These are phyloP conservation scores for Fusarium keratoplasticum DNA, from an alignment of 2,329 filamentous ascomycete species.

Conservation along the genomic window DNA sequence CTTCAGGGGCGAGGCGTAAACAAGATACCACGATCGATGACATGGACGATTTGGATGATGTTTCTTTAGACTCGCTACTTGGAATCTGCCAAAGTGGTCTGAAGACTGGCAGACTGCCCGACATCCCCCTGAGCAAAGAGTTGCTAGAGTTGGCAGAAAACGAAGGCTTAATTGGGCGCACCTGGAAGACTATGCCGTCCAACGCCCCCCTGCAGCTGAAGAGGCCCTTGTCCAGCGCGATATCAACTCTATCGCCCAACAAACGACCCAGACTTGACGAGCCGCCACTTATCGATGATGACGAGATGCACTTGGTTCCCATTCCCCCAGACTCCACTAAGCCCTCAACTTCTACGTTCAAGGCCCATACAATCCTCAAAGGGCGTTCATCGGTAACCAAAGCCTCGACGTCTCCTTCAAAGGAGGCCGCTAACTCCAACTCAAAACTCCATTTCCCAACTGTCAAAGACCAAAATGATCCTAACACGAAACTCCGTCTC, in stretches of 20 bases:
- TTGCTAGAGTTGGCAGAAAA: conserved; percentile 56
- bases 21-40: not conserved
- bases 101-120: conserved; percentile 50
- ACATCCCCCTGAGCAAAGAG: conserved; percentile 51
- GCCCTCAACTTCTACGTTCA: conserved; percentile 1
- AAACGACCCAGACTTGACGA: conserved; percentile 13
- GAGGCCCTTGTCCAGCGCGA: conserved; percentile 8
- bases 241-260: not conserved
- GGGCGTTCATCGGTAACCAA: conserved; percentile 2
- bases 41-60: conserved; percentile 45
- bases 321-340: conserved; percentile 12
- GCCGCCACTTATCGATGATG: not conserved
- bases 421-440: conserved; percentile 46
- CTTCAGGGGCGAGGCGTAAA: not conserved
- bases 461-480: conserved; percentile 80
- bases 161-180: conserved; percentile 48
- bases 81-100: conserved; percentile 60
- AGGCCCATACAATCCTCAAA: conserved; percentile 5
- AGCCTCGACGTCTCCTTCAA: not conserved
- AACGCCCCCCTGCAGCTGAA: conserved; percentile 20
- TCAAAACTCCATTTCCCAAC: conserved; percentile 73
- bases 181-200: conserved; percentile 16
- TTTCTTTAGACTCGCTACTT: conserved; percentile 9
- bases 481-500: conserved; percentile 70
- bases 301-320: conserved; percentile 24